These are phyloP conservation scores for Scedosporium apiospermum DNA, from an alignment of 2,329 filamentous ascomycete genomes.

Conservation along the genomic window DNA sequence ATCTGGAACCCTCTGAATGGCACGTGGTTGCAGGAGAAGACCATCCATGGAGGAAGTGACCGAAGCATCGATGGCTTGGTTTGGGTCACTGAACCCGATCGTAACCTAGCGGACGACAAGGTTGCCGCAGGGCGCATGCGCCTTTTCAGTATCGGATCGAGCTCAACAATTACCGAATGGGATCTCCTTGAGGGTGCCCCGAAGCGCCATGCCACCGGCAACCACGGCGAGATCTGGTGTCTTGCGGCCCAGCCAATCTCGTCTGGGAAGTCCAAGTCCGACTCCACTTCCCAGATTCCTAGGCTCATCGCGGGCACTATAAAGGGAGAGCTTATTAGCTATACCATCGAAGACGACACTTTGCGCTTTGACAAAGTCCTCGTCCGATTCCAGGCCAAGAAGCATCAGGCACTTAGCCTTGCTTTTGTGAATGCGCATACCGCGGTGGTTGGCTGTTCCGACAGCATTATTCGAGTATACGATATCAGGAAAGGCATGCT, in stretches of 20 bases:
- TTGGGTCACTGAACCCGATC: slow-evolving; percentile 82
- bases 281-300: slow-evolving; percentile 26
- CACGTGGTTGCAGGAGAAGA: slow-evolving; percentile 81
- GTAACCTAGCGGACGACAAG: slow-evolving; percentile 53
- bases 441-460: slow-evolving; percentile 86
- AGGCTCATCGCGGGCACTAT: slow-evolving; percentile 81
- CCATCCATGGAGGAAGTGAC: slow-evolving; percentile 74
- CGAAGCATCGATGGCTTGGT: slow-evolving; percentile 82
- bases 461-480: slow-evolving; percentile 87
- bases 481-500: slow-evolving; percentile 71
- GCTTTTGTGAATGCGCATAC: slow-evolving; percentile 77
- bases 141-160: slow-evolving; percentile 94
- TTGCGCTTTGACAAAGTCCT: slow-evolving; percentile 71
- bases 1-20: slow-evolving; percentile 87
- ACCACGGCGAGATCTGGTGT: slow-evolving; percentile 96
- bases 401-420: slow-evolving; percentile 81
- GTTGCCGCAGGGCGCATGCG: slow-evolving; percentile 62
- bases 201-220: slow-evolving; percentile 75
- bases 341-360: slow-evolving; percentile 78
- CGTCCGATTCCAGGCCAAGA: slow-evolving; percentile 68
- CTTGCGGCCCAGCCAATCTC: slow-evolving; percentile 70
- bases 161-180: slow-evolving; percentile 90
- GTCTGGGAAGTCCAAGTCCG: slow-evolving; percentile 12
- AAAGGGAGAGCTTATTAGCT: slow-evolving; percentile 78
- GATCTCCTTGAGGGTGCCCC: slow-evolving; percentile 72